phyloP scores from a whole-genome alignment of 202 grass and related monocot species.

The Eragrostis tef region DNA sequence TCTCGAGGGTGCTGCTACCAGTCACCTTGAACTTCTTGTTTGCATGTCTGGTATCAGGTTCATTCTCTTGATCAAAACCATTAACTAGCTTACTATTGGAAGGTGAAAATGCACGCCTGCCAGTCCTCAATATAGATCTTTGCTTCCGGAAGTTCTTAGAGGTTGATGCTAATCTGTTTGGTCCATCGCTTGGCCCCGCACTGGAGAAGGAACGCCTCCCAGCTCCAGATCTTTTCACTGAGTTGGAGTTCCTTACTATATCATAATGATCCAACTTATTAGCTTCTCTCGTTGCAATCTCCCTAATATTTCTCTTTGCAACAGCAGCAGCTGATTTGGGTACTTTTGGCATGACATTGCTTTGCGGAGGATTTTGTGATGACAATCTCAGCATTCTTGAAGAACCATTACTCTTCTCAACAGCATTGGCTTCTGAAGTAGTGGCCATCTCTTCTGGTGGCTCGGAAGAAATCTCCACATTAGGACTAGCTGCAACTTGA shows the following conservation, averaged over 20 bases:
- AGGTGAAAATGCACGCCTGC: conserved; percentile 53
- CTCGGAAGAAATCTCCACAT: conserved; percentile 37
- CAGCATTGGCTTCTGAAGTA: conserved; percentile 47
- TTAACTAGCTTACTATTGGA: conserved; percentile 29
- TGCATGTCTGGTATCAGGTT: conserved; percentile 44
- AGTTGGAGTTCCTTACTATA: conserved; percentile 41
- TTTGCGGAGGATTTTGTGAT: conserved; percentile 38
- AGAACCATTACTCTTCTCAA: conserved; percentile 46
- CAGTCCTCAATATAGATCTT: conserved; percentile 60
- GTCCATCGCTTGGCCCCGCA: conserved; percentile 42
- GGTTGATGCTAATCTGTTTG: conserved; percentile 38
- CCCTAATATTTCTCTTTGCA: conserved; percentile 57
- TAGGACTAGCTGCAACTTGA: conserved; percentile 32
- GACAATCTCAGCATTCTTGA: conserved; percentile 46
- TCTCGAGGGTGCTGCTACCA: conserved; percentile 26
- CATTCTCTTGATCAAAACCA: conserved; percentile 49
- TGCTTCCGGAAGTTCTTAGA: conserved; percentile 71
- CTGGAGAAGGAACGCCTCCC: conserved; percentile 38
- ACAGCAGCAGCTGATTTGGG: conserved; percentile 58
- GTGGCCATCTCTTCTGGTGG: conserved; percentile 49
- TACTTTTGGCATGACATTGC: conserved; percentile 46
- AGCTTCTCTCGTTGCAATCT: conserved; percentile 55
- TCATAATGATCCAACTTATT: conserved; percentile 51
- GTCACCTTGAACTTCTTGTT: conserved; percentile 43
- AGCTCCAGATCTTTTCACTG: conserved; percentile 38